Conservation (phyloP, 352 stramenopile genomes). For the Phytophthora ohioensis region DNA sequence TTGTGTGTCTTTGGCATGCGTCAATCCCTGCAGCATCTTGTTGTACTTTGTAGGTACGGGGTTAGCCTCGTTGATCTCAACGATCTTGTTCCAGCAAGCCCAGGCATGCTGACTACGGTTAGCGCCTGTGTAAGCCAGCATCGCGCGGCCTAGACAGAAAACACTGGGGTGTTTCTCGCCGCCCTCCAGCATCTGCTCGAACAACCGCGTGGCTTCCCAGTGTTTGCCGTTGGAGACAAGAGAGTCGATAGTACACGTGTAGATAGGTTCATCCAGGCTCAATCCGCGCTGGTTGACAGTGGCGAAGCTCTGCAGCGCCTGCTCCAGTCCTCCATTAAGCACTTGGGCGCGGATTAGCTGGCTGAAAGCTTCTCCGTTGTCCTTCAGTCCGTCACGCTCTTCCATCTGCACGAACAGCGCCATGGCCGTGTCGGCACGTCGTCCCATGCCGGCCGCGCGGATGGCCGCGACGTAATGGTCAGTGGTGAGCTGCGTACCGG, state of each 20-base stretch:
- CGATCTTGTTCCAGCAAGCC: constrained; percentile 79
- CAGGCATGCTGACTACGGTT: constrained; percentile 69
- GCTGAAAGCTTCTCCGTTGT: constrained; percentile 62
- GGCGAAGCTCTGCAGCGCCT: constrained; percentile 83
- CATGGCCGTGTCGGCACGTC: constrained; percentile 59
- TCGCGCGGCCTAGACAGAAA: constrained; percentile 81
- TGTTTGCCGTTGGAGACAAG: constrained; percentile 65
- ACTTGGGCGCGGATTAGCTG: constrained; percentile 86
- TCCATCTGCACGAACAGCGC: constrained; percentile 76
- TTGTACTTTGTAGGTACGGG: constrained; percentile 64
- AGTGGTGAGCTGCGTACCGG: constrained; percentile 37
- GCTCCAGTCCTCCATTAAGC: constrained; percentile 63
- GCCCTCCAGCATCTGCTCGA: constrained; percentile 74
- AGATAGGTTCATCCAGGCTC: constrained; percentile 71
- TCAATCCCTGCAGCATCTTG: constrained; percentile 69
- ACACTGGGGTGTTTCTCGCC: constrained; percentile 65
- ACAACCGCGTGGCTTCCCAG: constrained; percentile 77
- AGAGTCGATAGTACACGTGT: constrained; percentile 78
- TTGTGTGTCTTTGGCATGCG: constrained; percentile 65
- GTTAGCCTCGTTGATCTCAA: constrained; percentile 51
- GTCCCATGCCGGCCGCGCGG: constrained; percentile 70
- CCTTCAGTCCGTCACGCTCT: constrained; percentile 50
- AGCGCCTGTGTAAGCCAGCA: constrained; percentile 79
- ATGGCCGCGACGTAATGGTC: constrained; percentile 68
- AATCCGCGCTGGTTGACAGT: constrained; percentile 61